Evolutionary conservation across 2,329 filamentous ascomycete genomes (phyloP), one percentile per base, ranked within the genome.

Genomic region (Beauveria asiatica): DNA sequence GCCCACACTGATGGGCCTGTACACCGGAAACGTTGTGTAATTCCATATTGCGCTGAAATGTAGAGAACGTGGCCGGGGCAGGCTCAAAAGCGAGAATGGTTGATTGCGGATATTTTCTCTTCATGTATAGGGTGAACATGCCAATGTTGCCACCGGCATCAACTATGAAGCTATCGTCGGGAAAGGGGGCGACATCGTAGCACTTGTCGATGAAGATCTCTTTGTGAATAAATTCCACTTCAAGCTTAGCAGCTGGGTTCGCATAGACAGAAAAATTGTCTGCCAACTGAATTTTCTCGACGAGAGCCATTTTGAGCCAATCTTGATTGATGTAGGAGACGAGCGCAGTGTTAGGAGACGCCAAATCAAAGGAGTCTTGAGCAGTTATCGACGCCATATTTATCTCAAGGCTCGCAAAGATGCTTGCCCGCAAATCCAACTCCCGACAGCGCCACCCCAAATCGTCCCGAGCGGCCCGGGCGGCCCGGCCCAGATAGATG

Each of bases 141-240:
- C 68, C 68, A 33, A 70, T 67, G 57, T 69, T 66, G 46, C 64
- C 68, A 21, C 68, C 68, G 13, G 61, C 67, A 49, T 69, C 67
- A 27, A 69, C 55, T 16, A 67, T 58, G 42, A 66, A 64, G n/a
- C 61, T 50, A 3, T 62, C 55, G 3, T 57, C 25, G 0, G 65
- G 57, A 2, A 68, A 46, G 1, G 53, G 0, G 0, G 54, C 50
- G 4, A 62, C 53, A 25, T 66, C 64, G 53, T 68, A 68, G 60
- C 65, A 67, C 11, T 61, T 46, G 52, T 68, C 65, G 21, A 61
- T 19, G 25, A 62, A 68, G 16, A 68, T 67, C 37, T 67, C 64
- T 21, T 63, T 65, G 58, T 67, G 64, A 21, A 68, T 65, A 44
- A 65, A 65, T 1, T 57, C 54, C 4, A 63, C 63, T 19, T 68